Conservation (phyloP, 169 alveolate genomes). For the Cardiosporidium cionae region DNA sequence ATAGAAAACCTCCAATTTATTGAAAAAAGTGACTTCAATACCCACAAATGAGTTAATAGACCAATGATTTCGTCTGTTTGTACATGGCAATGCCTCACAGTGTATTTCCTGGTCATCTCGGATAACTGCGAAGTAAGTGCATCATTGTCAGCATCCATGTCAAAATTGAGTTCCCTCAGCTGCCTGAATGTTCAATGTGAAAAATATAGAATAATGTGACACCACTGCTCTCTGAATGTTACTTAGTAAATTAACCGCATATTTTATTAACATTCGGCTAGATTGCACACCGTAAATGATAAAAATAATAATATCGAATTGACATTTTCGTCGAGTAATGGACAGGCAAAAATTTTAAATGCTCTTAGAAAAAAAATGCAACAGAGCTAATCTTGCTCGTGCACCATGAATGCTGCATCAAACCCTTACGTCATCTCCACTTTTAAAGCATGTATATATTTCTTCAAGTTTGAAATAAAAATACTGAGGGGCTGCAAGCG, state of each 20-base stretch:
- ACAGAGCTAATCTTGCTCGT: not conserved
- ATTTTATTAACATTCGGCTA: no score
- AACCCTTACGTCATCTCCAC: conserved; percentile 30
- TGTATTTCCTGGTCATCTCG: conserved; percentile 28
- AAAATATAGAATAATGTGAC: no score
- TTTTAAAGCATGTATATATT: conserved; percentile 35
- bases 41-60: no score
- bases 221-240: not conserved
- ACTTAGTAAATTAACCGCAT: not conserved
- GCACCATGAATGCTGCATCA: not conserved
- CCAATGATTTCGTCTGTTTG: no score
- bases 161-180: conserved; percentile 45
- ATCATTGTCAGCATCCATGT: conserved; percentile 48
- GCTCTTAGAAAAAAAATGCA: no score
- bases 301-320: not conserved
- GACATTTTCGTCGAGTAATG: no score
- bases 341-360: not conserved
- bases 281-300: not conserved
- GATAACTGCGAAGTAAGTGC: conserved; percentile 40
- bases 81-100: no score
- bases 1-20: no score
- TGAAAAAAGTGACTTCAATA: no score
- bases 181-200: conserved; percentile 35
- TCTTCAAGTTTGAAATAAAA: conserved; percentile 28
- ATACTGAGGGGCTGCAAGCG: conserved; percentile 28